A percentile compares a stretch with the other conserved stretches of the same genome.
phyloP scores from a whole-genome alignment of 768 basidiomycete genomes.

The Lactarius psammicola region DNA sequence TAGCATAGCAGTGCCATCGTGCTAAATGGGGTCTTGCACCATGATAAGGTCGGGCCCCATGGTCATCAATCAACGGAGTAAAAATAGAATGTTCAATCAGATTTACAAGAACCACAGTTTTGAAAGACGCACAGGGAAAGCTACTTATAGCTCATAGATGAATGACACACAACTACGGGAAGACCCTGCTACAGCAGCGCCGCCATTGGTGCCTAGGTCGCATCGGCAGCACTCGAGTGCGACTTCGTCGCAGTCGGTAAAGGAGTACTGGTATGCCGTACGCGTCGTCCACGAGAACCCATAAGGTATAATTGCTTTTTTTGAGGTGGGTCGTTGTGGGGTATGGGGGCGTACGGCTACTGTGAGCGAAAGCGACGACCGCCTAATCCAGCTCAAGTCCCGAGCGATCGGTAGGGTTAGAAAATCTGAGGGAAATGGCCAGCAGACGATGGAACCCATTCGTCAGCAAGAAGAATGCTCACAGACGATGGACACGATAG shows the following conservation, averaged over 20 bases:
- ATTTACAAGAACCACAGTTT: not conserved
- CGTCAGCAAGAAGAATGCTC: no score
- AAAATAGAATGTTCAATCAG: not conserved
- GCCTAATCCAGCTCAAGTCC: slow-evolving; percentile 29
- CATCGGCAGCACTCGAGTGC: slow-evolving; percentile 31
- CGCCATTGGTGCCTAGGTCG: slow-evolving; percentile 19
- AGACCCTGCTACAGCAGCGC: not conserved
- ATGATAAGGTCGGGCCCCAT: not conserved
- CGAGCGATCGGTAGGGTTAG: slow-evolving; percentile 26
- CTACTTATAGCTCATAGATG: slow-evolving; percentile 26
- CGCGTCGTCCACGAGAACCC: no score
- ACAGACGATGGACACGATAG: no score
- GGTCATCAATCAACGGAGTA: not conserved
- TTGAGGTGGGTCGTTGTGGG: not conserved
- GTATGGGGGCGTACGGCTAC: not conserved
- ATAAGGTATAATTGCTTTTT: no score
- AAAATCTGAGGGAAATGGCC: slow-evolving; percentile 20
- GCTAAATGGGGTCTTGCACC: not conserved
- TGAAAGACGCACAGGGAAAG: slow-evolving; percentile 22
- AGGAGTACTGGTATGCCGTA: slow-evolving; percentile 25
- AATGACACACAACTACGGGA: slow-evolving; percentile 27
- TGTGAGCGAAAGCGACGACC: slow-evolving; percentile 29
- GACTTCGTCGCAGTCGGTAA: slow-evolving; percentile 29
- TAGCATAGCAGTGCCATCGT: not conserved
- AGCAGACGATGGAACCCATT: no score